Evolutionary conservation across 2,329 filamentous ascomycete species (phyloP), one percentile per base, ranked within the genome.

Genomic region (Emergomyces pasteurianus): DNA sequence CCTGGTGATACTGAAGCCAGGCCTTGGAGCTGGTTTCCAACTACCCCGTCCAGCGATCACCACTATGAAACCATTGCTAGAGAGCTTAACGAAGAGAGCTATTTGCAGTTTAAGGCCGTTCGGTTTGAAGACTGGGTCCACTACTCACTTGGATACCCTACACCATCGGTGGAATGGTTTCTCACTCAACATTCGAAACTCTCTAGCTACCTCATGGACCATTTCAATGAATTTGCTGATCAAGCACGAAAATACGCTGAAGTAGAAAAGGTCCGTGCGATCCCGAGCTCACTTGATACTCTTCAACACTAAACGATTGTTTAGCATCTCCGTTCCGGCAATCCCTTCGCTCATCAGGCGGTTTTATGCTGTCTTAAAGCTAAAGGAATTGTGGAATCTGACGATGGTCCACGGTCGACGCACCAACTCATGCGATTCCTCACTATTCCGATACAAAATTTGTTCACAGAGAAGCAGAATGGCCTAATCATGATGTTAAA

Each of bases 91-190:
- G 64, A 66, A 0, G 74, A 76, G 62, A 77, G 74, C 58, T 71
- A 72, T 62, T 64, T 73, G n/a, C 74, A 76, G 14, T 75, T 76
- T 34, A 69, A 65, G 34, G 67, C 67, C 1, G 69, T 77, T 54
- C 68, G 71, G 3, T 76, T 77, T 47, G 73, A 76, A 60, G 73
- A 75, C 42, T 67, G 74, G 59, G 72, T 75, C 31, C 72, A 73
- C 14, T 74, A 72, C 60, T 70, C 74, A 10, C 62, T 77, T 40
- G 72, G 72, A 2, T 76, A 75, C 53, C 60, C 63, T 49, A 66
- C 70, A 1, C 50, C 63, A 12, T 69, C 70, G 3, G 70, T 76
- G 10, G 69, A 75, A 31, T 76, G 73, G 71, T 75, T 77, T 47
- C 62, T 76, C 8, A 64, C 70, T 6, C 74, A 75, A 58, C 74